These are phyloP conservation scores for Phytophthora parvispora DNA, from an alignment of 352 stramenopile species.

Conservation along the genomic window DNA sequence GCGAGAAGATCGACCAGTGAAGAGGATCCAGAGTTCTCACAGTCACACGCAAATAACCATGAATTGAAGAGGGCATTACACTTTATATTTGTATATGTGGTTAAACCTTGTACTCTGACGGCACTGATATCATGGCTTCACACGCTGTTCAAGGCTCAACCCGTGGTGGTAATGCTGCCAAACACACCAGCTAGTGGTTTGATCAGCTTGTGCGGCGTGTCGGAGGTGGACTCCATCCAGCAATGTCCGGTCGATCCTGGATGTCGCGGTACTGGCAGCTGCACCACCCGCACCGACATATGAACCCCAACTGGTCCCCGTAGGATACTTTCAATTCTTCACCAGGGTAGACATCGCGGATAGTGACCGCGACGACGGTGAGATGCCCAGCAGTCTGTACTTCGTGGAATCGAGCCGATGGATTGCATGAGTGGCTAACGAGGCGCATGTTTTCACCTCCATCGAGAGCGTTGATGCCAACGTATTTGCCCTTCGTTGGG, in stretches of 20 bases:
- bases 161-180: no score
- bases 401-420: neutral
- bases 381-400: neutral
- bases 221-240: neutral
- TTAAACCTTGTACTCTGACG: no score
- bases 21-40: no score
- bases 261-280: neutral
- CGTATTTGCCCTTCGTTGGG: no score
- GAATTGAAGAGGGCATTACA: no score
- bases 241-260: neutral
- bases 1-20: no score
- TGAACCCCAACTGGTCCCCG: neutral
- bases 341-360: neutral
- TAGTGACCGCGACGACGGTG: neutral
- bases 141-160: no score
- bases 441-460: neutral
- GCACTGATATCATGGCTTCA: no score
- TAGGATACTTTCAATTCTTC: slow-evolving; percentile 5
- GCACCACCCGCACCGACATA: neutral
- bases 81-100: no score
- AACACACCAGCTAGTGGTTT: no score
- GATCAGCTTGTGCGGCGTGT: no score
- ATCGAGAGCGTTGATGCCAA: neutral
- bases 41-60: no score
- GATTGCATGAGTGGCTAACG: slow-evolving; percentile 1